These are phyloP conservation scores for Talaromyces thailandensis DNA, from an alignment of 495 filamentous ascomycete species.

Conservation along the genomic window DNA sequence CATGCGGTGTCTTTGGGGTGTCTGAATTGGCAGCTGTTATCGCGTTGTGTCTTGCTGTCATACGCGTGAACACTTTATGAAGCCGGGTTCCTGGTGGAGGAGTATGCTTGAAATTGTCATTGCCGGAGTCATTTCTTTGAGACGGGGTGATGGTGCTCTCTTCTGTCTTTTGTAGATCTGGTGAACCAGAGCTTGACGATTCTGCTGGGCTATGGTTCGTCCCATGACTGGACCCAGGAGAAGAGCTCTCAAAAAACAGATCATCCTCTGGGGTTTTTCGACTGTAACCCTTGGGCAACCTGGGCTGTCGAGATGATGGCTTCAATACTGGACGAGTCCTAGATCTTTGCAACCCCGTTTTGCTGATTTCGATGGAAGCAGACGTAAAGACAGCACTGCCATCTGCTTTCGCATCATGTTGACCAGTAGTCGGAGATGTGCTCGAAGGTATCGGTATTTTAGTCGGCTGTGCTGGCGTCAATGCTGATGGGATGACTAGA, in stretches of 20 bases:
- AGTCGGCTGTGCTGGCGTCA: slow-evolving; percentile 2
- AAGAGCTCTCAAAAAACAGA: background rate
- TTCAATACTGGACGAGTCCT: background rate
- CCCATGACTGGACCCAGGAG: background rate
- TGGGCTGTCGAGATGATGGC: background rate
- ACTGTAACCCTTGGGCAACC: background rate
- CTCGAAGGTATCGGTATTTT: slow-evolving; percentile 2
- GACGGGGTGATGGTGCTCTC: background rate
- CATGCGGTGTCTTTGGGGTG: slow-evolving; percentile 3
- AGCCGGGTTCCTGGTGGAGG: background rate
- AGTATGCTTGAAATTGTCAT: background rate
- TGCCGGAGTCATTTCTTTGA: background rate
- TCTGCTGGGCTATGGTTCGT: background rate
- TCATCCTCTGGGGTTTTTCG: background rate
- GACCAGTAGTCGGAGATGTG: background rate
- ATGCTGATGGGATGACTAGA: background rate
- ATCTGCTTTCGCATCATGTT: background rate
- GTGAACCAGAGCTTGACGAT: background rate
- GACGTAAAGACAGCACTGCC: background rate
- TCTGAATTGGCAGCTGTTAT: background rate
- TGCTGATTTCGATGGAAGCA: background rate
- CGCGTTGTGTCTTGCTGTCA: background rate
- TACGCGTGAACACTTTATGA: background rate
- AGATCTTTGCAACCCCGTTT: background rate
- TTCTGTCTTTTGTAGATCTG: background rate